Evolutionary conservation across 2,329 filamentous ascomycete species (phyloP).

Genomic region (Polytolypa hystricis): DNA sequence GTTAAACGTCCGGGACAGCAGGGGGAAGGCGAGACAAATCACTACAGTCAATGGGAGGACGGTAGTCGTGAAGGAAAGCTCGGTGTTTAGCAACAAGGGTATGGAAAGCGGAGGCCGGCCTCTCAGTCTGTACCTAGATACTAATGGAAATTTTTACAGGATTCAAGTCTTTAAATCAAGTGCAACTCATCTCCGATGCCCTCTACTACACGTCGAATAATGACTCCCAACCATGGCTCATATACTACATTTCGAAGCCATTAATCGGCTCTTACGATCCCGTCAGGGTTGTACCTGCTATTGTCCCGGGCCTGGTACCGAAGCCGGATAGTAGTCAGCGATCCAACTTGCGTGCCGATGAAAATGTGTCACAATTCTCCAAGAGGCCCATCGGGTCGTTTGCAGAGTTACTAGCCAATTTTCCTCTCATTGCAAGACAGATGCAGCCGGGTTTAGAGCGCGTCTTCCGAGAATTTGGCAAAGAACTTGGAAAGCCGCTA

Average conservation of each 20-base stretch:
- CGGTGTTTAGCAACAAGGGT: conserved; percentile 96
- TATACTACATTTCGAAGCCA: conserved; percentile 90
- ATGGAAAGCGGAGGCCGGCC: conserved; percentile 13
- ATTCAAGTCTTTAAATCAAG: conserved; percentile 84
- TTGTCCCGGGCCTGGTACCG: conserved; percentile 36
- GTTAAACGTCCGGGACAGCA: conserved; percentile 67
- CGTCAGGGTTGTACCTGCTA: conserved; percentile 57
- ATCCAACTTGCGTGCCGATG: conserved; percentile 16
- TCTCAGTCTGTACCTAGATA: too few species aligned
- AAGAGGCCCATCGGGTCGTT: conserved; percentile 93
- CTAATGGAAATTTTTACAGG: conserved; percentile 42
- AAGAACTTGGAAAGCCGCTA: conserved; percentile 72
- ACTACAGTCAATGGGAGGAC: conserved; percentile 86
- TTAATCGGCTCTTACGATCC: conserved; percentile 76
- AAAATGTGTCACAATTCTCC: conserved; percentile 27
- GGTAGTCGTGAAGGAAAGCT: conserved; percentile 85
- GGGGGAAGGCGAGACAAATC: conserved; percentile 89
- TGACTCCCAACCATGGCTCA: conserved; percentile 85
- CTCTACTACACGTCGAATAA: conserved; percentile 84
- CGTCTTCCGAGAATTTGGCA: conserved; percentile 79
- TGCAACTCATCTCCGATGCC: conserved; percentile 70
- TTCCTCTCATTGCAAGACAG: conserved; percentile 89
- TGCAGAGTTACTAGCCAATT: conserved; percentile 76
- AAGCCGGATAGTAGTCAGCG: conserved; percentile 14
- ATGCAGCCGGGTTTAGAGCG: conserved; percentile 89